Percentiles rank a stretch among this genome's conserved stretches.
Evolutionary conservation across 176 grass and related monocot species (phyloP).

Genomic region (Zea luxurians): DNA sequence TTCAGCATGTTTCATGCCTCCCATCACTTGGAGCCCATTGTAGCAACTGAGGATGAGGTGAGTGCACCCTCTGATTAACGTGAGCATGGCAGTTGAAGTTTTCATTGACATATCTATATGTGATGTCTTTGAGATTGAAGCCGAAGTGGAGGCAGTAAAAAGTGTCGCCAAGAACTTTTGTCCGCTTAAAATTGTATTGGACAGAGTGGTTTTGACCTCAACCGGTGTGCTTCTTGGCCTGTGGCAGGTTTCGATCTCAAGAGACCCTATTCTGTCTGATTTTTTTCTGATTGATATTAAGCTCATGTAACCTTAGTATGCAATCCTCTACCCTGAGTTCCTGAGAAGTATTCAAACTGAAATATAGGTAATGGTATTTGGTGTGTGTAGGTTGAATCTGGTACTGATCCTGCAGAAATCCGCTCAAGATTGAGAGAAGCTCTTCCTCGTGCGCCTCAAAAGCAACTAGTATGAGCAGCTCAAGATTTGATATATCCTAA

Average conservation of each 20-base stretch:
- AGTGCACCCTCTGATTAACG: neutral
- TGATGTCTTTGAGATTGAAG: conserved; percentile 89
- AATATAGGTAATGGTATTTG: conserved; percentile 22
- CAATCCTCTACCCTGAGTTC: conserved; percentile 14
- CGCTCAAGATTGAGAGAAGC: conserved; percentile 77
- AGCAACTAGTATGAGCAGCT: conserved; percentile 74
- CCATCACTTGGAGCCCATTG: conserved; percentile 70
- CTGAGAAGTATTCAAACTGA: conserved; percentile 24
- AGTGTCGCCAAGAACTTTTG: conserved; percentile 56
- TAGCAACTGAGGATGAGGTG: conserved; percentile 75
- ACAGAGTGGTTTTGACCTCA: conserved; percentile 87
- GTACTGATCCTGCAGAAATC: conserved; percentile 84
- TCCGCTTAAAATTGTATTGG: conserved; percentile 79
- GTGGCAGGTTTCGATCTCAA: conserved; percentile 72
- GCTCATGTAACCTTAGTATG: neutral
- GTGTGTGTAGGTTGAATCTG: conserved; percentile 66
- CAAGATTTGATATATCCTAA: neutral
- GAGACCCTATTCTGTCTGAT: conserved; percentile 30
- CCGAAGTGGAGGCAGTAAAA: conserved; percentile 60
- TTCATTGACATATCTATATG: conserved; percentile 40
- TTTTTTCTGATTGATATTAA: neutral
- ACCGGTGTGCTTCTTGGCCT: conserved; percentile 96
- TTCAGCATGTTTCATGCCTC: conserved; percentile 97
- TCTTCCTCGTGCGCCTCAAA: conserved; percentile 76
- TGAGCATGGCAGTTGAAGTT: neutral